Evolutionary conservation across 345 rosid genomes (phyloP).

Genomic region (Tarenaya hassleriana): DNA sequence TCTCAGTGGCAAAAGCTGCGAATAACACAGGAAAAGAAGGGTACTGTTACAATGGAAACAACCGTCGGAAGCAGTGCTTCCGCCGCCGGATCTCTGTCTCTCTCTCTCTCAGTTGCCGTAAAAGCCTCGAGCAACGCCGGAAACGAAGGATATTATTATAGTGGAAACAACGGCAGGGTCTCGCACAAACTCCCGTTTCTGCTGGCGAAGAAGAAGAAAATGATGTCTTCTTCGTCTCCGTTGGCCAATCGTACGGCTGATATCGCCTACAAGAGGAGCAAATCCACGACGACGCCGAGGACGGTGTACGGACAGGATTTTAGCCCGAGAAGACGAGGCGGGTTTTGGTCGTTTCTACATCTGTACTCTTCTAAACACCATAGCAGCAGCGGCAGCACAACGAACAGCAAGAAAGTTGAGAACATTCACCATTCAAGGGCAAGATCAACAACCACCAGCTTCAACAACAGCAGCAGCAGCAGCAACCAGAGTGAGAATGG

Average conservation of each 20-base stretch:
- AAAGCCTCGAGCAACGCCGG: too few species aligned
- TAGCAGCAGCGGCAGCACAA: conserved; percentile 14
- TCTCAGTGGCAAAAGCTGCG: conserved; percentile 33
- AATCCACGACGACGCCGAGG: conserved; percentile 42
- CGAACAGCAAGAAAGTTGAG: conserved; percentile 31
- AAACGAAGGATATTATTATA: too few species aligned
- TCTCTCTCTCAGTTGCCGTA: conserved; percentile 32
- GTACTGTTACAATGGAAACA: conserved; percentile 6
- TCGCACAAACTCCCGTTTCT: conserved; percentile 62
- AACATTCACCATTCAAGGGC: conserved; percentile 14
- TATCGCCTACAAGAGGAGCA: conserved; percentile 71
- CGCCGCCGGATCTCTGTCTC: conserved; percentile 28
- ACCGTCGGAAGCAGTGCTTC: conserved; percentile 5
- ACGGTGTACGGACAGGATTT: conserved; percentile 40
- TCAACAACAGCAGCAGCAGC: too few species aligned
- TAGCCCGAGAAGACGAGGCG: conserved; percentile 55
- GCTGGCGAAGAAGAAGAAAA: conserved; percentile 53
- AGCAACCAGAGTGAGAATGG: not conserved
- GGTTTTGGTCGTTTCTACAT: conserved; percentile 86
- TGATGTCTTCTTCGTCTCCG: conserved; percentile 34
- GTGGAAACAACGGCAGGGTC: too few species aligned
- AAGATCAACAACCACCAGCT: conserved; percentile 2
- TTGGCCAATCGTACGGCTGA: conserved; percentile 25
- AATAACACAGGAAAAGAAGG: conserved; percentile 24
- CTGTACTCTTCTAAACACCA: conserved; percentile 45